Evolutionary conservation across 306 rosid genomes (phyloP), one percentile per base, ranked within the genome.

Genomic region (Malus orientalis): DNA sequence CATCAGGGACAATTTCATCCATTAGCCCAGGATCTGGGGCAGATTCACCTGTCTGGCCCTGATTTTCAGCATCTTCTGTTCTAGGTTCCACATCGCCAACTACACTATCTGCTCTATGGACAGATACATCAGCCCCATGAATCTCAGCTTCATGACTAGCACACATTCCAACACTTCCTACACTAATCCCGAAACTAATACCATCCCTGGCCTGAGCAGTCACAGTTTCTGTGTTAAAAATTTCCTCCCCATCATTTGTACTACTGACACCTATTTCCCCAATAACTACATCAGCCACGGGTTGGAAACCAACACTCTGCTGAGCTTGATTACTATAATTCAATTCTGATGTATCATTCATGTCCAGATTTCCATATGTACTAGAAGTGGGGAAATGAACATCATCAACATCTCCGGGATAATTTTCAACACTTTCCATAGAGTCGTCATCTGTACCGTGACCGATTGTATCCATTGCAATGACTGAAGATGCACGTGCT

Each of bases 131-230:
- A 67, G 96, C 91, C 61, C 99, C 99, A 12, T 87, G 99, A 73
- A 96, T 93, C 84, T 96, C 99, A 84, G 98, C 99, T 84, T 93
- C 99, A 80, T 96, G 97, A 84, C 99, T 96, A 72, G 98, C 98
- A 83, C 99, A 96, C 93, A 96, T 96, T 74, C 99, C 99, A 68
- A 89, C 97, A 86, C 99, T 96, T 57, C 99, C 99, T 59, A 96
- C 99, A 78, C 99, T 96, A 71, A 96, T 82, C 77, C 99, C 99
- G 60, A 92, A 87, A 87, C 99, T 96, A 76, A 91, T 49, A 79
- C 93, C 97, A 81, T 93, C 99, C 76, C 94, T 91, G 62, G 91
- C 98, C 55, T 86, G 99, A 74, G 91, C 96, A 83, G 93, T 89
- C 73, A 87, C 83, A n/a, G 96, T 91, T 81, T 93, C 99, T 30